Base-by-base conservation (phyloP, 805 yeast genomes). In the Saitoella complicata region DNA sequence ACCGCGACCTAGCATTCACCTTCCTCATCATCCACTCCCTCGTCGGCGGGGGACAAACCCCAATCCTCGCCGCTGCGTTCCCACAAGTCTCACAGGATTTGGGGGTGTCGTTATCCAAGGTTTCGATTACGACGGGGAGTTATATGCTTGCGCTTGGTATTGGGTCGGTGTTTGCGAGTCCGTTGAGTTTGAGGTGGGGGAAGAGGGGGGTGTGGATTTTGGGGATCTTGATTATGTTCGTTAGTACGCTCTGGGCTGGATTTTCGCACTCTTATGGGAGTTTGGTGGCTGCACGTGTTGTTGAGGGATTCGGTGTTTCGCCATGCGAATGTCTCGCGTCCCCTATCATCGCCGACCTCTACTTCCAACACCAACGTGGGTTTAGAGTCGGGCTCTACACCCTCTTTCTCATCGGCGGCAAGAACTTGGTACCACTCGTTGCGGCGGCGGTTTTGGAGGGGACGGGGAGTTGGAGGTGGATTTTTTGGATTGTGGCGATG, bases 311-410 rank as follows among this genome's bases (percentile, higher is more conserved):
- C 44, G 80, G 80, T 3, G 71, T 73, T 37, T 67, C 78, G 4
- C 78, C 80, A 4, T 68, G 75, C 8, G 81, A 76, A 57, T 71
- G 77, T 2, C 60, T 76, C 44, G 79, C 80, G 1, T 65, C 73
- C 1, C 69, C 80, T 4, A 72, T 78, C 1, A 70, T 76, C 41
- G 76, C 79, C 5, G 81, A 76, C 53, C 71, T 76, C 41, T 74
- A 68, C 50, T 74, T 72, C 52, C 70, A 73, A 39, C 79, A 75
- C 51, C 78, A 75, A 55, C 64, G 79, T 46, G 79, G 78, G 3
- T 75, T 73, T 54, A 65, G 79, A 44, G 60, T 73, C 1, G 80
- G 79, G 1, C 60, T 74, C 39, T 74, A 74, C 55, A 75, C 79
- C 5, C 62, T 74, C 57, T 61, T 75, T 42, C 58, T 75, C 49